phyloP scores from a whole-genome alignment of 2,329 filamentous ascomycete species.

The Huntiella savannae region DNA sequence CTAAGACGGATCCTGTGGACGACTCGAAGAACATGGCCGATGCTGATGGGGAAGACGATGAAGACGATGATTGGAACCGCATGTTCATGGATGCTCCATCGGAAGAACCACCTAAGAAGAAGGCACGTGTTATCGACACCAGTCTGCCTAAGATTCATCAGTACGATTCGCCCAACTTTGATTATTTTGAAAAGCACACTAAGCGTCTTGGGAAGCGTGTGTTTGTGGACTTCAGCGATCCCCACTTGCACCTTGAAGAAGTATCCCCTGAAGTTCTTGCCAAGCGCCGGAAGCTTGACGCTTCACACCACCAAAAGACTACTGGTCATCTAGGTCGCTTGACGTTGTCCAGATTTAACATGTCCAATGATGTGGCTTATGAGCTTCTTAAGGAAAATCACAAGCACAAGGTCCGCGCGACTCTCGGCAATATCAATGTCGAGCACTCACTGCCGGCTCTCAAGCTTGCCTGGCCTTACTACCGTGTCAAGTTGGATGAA shows the following conservation, averaged over 20 bases:
- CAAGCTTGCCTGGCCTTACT: constrained; percentile 88
- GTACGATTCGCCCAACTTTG: constrained; percentile 52
- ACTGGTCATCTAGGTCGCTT: constrained; percentile 53
- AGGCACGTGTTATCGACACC: constrained; percentile 42
- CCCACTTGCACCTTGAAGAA: constrained; percentile 67
- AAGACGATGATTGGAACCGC: constrained; percentile 43
- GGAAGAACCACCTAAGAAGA: constrained; percentile 37
- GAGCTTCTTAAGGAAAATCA: constrained; percentile 93
- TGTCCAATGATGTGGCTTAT: constrained; percentile 91
- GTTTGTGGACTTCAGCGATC: constrained; percentile 72
- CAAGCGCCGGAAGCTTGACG: constrained; percentile 37
- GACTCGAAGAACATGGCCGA: neutral
- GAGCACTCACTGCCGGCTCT: constrained; percentile 87
- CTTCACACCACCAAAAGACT: constrained; percentile 45
- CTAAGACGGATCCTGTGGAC: constrained; percentile 11
- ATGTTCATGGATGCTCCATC: constrained; percentile 35
- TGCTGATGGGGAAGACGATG: constrained; percentile 17
- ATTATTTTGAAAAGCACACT: constrained; percentile 60
- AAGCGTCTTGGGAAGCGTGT: constrained; percentile 59
- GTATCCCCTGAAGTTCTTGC: constrained; percentile 42
- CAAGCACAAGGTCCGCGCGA: constrained; percentile 85
- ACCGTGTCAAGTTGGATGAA: constrained; percentile 63
- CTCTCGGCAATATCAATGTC: constrained; percentile 74
- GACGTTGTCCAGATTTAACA: constrained; percentile 71
- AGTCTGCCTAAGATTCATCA: constrained; percentile 38